These are phyloP conservation scores for Kodamaea anthophila DNA, from an alignment of 1,139 yeast genomes.

Conservation along the genomic window DNA sequence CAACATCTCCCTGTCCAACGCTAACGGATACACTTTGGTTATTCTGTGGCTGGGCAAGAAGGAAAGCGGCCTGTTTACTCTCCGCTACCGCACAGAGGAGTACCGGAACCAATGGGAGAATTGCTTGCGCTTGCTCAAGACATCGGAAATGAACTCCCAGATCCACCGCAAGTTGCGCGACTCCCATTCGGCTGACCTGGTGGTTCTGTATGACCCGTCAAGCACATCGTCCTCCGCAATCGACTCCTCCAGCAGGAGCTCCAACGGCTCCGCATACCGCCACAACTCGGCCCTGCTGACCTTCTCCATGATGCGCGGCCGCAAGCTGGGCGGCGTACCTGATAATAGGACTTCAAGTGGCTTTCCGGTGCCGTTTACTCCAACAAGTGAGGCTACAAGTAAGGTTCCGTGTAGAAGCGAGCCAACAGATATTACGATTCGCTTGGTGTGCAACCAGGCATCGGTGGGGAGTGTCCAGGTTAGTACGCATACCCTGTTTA, in stretches of 20 bases:
- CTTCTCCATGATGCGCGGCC: slow-evolving; percentile 40
- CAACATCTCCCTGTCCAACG: slow-evolving; percentile 40
- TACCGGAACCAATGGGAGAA: slow-evolving; percentile 65
- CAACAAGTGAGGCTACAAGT: too few species aligned
- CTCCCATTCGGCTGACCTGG: slow-evolving; percentile 19
- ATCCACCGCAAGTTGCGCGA: slow-evolving; percentile 35
- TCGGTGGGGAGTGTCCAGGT: slow-evolving; percentile 33
- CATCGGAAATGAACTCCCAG: slow-evolving; percentile 38
- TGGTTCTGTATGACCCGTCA: slow-evolving; percentile 13
- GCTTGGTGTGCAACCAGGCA: slow-evolving; percentile 45
- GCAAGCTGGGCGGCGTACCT: slow-evolving; percentile 15
- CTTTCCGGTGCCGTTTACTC: slow-evolving; percentile 3
- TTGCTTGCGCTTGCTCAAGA: slow-evolving; percentile 43
- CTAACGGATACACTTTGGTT: slow-evolving; percentile 49
- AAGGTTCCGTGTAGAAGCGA: too few species aligned
- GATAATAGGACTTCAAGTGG: slow-evolving; percentile 4
- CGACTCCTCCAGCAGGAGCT: slow-evolving; percentile 4
- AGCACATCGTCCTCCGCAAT: slow-evolving; percentile 5
- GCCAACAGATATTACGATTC: slow-evolving; percentile 28
- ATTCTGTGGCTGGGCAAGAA: slow-evolving; percentile 76
- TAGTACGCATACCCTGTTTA: slow-evolving; percentile 38
- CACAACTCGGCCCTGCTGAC: slow-evolving; percentile 43
- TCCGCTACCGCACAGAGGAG: slow-evolving; percentile 67
- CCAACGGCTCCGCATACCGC: slow-evolving; percentile 15
- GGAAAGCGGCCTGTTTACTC: slow-evolving; percentile 69